Evolutionary conservation across 495 filamentous ascomycete genomes (phyloP).

Genomic region (Bathelium albidoporum): DNA sequence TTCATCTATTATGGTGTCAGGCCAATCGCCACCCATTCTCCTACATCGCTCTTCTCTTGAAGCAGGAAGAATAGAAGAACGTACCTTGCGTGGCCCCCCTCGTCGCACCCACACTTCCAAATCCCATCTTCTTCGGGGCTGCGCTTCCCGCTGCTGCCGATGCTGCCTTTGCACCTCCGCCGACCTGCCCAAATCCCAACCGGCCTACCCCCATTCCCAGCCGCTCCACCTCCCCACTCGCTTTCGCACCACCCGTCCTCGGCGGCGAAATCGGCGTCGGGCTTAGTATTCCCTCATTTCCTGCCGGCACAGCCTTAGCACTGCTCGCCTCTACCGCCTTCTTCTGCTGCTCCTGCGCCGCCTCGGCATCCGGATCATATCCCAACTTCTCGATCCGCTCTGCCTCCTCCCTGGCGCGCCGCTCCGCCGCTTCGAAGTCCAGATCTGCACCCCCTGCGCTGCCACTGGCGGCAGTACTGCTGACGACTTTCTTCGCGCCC

Average conservation of each 20-base stretch:
- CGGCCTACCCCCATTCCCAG: constrained; percentile 82
- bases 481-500: constrained; percentile 80
- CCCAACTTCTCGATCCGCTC: constrained; percentile 95
- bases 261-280: constrained; percentile 67
- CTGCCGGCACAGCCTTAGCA: not conserved
- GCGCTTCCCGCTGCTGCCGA: constrained; percentile 52
- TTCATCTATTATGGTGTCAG: constrained; percentile 52
- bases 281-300: constrained; percentile 44
- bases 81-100: constrained; percentile 62
- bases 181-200: constrained; percentile 85
- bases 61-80: too few relatives aligned
- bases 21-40: not conserved
- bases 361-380: constrained; percentile 87
- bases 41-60: too few relatives aligned
- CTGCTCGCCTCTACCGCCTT: constrained; percentile 7
- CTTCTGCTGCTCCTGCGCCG: constrained; percentile 32
- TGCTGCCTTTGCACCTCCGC: constrained; percentile 52
- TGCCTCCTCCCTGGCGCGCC: constrained; percentile 93
- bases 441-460: constrained; percentile 31
- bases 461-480: constrained; percentile 39
- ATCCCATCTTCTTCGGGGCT: constrained; percentile 66
- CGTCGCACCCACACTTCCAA: constrained; percentile 71
- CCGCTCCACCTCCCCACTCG: constrained; percentile 71
- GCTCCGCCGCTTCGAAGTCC: constrained; percentile 95
- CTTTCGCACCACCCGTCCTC: constrained; percentile 42